Evolutionary conservation across 148 eudicot species (phyloP).

Genomic region (Cornus florida): DNA sequence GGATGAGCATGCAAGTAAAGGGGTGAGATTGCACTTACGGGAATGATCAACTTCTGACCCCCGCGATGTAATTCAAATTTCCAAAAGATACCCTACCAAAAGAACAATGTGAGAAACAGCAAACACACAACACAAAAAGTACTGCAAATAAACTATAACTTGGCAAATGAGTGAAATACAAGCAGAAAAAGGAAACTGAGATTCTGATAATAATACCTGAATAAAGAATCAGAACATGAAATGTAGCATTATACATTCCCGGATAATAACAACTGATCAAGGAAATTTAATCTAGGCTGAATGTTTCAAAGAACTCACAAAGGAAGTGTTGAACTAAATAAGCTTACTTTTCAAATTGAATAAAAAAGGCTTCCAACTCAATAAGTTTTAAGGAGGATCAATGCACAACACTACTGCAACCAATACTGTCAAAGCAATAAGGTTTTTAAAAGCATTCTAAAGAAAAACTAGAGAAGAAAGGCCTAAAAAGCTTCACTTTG

Average conservation of each 20-base stretch:
- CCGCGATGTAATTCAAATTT: slow-evolving; percentile 91
- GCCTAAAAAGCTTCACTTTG: neutral
- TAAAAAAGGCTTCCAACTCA: no score
- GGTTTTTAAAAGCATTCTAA: no score
- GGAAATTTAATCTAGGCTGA: neutral
- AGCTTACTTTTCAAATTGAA: no score
- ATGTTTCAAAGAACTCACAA: no score
- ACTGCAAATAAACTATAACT: neutral
- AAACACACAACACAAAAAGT: slow-evolving; percentile 3
- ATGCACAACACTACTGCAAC: no score
- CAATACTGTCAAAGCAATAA: no score
- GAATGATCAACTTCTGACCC: slow-evolving; percentile 84
- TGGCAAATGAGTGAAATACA: neutral
- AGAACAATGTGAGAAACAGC: neutral
- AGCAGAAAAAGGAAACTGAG: neutral
- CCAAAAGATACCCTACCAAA: slow-evolving; percentile 80
- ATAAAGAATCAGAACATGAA: neutral
- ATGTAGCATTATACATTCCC: neutral
- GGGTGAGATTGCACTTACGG: slow-evolving; percentile 57
- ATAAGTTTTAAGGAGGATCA: no score
- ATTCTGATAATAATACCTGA: neutral
- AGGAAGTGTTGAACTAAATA: no score
- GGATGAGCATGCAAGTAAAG: neutral
- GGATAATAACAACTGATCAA: neutral
- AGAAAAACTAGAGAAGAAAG: no score